Conservation (phyloP, 345 rosid genomes). For the Citrus trifoliata region DNA sequence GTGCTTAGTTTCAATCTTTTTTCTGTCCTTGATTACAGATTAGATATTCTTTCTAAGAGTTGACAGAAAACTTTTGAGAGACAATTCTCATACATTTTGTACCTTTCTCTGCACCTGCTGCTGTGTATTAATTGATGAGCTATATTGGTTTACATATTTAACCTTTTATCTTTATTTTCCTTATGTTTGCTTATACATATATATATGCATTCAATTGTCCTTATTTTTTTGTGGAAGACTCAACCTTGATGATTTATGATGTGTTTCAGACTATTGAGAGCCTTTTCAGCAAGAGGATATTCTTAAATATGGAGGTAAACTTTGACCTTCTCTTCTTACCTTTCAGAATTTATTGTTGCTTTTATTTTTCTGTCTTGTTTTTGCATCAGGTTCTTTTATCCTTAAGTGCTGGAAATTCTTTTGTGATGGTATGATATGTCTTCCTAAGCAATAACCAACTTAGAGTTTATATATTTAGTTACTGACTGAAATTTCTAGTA, state of each 20-base stretch:
- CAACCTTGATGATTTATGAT: conserved; percentile 1
- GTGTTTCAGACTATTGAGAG: conserved; percentile 70
- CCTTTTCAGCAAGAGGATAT: conserved; percentile 62
- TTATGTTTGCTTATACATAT: background rate
- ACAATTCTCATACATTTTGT: background rate
- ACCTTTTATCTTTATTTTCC: background rate
- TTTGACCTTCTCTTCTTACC: conserved; percentile 13
- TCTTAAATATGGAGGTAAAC: conserved; percentile 77
- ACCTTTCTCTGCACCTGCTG: background rate
- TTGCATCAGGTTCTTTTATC: background rate
- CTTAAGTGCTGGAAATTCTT: background rate
- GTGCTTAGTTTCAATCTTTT: background rate
- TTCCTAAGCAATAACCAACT: background rate
- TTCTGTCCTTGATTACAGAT: background rate
- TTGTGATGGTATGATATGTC: background rate
- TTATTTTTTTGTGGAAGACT: background rate
- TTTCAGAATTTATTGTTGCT: background rate
- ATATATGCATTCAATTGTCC: background rate
- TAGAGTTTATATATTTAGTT: background rate
- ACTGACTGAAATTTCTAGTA: background rate
- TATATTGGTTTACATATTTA: background rate
- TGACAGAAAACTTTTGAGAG: background rate
- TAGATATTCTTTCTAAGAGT: background rate
- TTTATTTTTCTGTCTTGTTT: background rate
- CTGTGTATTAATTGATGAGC: background rate